These are phyloP conservation scores for Solanum paucissectum DNA, from an alignment of 257 asterid genomes.

Conservation along the genomic window DNA sequence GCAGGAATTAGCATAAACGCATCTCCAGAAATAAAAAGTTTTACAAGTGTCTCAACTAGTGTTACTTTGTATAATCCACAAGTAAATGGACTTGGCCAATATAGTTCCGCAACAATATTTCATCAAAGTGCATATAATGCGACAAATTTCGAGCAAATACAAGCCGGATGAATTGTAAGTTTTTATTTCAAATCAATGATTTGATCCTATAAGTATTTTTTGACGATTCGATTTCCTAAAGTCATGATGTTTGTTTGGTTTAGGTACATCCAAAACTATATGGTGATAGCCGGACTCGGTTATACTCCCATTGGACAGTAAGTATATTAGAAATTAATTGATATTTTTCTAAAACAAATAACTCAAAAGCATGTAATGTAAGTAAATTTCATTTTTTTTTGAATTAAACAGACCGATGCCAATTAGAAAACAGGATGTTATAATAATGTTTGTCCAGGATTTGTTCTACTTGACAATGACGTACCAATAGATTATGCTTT, in stretches of 20 bases:
- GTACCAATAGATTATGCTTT: not conserved
- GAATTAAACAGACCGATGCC: not conserved
- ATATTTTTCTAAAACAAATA: accelerated
- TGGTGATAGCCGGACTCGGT: not conserved
- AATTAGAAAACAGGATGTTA: not conserved
- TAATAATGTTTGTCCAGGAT: not conserved
- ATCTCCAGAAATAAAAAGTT: not conserved
- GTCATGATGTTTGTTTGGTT: no score
- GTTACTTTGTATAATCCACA: not conserved
- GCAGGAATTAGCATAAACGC: no score
- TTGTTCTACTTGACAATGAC: not conserved
- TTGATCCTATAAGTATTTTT: no score
- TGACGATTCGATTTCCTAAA: no score
- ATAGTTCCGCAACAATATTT: not conserved
- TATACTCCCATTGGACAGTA: not conserved
- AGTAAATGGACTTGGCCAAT: not conserved
- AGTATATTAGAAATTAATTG: not conserved
- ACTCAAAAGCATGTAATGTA: not conserved
- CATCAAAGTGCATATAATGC: not conserved
- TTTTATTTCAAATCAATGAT: no score
- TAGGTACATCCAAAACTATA: not conserved
- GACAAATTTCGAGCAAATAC: not conserved
- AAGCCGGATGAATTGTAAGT: not conserved
- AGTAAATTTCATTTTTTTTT: not conserved
- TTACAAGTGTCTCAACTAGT: not conserved